These are phyloP conservation scores for Ascochyta koolunga DNA, from an alignment of 2,329 filamentous ascomycete species.

Conservation along the genomic window DNA sequence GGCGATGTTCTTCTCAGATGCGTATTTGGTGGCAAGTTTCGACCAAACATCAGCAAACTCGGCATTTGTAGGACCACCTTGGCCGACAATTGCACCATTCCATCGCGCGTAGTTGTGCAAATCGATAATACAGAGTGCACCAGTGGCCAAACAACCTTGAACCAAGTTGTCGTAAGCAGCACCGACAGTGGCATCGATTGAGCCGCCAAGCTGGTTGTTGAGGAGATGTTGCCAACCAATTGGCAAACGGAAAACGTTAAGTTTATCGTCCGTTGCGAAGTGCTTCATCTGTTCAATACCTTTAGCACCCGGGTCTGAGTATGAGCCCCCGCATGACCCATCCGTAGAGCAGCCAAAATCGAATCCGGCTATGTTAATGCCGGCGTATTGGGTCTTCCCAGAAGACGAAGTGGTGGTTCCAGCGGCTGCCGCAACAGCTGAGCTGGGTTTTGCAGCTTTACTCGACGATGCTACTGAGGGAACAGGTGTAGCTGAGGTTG, in stretches of 20 bases:
- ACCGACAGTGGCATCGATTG: slow-evolving; percentile 57
- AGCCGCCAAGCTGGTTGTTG: slow-evolving; percentile 58
- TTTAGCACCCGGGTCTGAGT: slow-evolving; percentile 10
- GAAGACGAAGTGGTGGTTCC: not conserved
- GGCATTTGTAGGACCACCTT: slow-evolving; percentile 66
- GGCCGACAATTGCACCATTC: slow-evolving; percentile 67
- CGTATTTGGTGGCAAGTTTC: slow-evolving; percentile 63
- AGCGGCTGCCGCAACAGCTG: not conserved
- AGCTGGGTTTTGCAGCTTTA: not conserved
- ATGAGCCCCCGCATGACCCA: slow-evolving; percentile 30
- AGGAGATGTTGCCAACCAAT: slow-evolving; percentile 67
- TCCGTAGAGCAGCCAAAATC: slow-evolving; percentile 55
- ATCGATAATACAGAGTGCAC: slow-evolving; percentile 66
- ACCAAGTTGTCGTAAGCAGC: slow-evolving; percentile 62
- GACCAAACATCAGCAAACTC: slow-evolving; percentile 65
- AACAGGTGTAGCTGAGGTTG: not conserved
- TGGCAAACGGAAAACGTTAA: slow-evolving; percentile 65
- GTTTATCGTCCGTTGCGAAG: slow-evolving; percentile 59
- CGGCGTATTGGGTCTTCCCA: slow-evolving; percentile 35
- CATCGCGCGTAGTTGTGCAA: slow-evolving; percentile 59
- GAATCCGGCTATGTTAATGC: slow-evolving; percentile 56
- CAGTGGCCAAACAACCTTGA: slow-evolving; percentile 62
- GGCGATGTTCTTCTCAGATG: slow-evolving; percentile 58
- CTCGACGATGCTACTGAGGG: not conserved
- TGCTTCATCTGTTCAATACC: slow-evolving; percentile 62